Percentiles rank a stretch among this genome's conserved stretches.
These are phyloP conservation scores for Tetradesmus obliquus DNA, from an alignment of 139 green algal species.

Conservation along the genomic window DNA sequence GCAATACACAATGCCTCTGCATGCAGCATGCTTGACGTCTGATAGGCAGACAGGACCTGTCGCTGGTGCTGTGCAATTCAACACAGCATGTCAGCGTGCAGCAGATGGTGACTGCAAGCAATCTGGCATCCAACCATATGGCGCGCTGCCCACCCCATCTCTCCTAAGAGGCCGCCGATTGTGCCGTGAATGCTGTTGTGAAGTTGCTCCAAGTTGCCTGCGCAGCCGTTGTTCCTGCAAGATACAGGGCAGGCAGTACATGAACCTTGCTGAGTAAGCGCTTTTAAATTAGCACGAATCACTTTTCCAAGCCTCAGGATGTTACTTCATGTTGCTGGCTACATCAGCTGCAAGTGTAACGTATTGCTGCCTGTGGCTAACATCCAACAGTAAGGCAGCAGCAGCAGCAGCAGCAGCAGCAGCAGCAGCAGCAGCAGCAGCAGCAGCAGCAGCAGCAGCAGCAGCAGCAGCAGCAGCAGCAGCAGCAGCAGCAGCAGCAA, in stretches of 20 bases:
- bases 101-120: not conserved
- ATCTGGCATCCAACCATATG: not conserved
- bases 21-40: no score
- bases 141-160: constrained; percentile 14
- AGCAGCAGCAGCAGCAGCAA: not conserved
- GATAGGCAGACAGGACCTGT: no score
- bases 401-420: no score
- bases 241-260: not conserved
- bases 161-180: not conserved
- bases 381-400: not conserved
- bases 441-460: no score
- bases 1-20: no score
- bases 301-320: no score
- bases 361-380: not conserved
- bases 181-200: constrained; percentile 23
- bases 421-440: no score
- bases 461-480: not conserved
- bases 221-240: not conserved
- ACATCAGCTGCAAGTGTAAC: no score
- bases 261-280: not conserved
- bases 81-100: not conserved
- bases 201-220: not conserved
- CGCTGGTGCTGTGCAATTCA: not conserved
- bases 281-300: no score
- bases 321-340: no score